Evolutionary conservation across 164 flowering plant genomes (phyloP).

Genomic region (Dillenia suffruticosa): DNA sequence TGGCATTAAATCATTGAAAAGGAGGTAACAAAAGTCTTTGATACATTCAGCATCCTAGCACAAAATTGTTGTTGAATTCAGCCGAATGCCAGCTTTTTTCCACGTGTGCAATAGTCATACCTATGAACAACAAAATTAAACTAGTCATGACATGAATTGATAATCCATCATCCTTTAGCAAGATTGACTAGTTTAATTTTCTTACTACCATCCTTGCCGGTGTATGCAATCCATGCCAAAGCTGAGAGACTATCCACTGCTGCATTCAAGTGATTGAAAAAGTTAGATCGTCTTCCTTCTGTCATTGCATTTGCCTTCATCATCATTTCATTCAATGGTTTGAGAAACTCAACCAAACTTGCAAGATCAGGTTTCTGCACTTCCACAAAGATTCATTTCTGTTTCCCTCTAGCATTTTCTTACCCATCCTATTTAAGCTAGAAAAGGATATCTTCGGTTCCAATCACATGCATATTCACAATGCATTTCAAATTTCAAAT

Average conservation of each 20-base stretch:
- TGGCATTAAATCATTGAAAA: too few relatives aligned
- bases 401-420: too few relatives aligned
- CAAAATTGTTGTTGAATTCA: slow-evolving; percentile 73
- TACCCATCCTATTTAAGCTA: too few relatives aligned
- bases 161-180: slow-evolving; percentile 4
- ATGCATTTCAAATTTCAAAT: too few relatives aligned
- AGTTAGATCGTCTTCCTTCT: slow-evolving; percentile 86
- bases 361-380: slow-evolving; percentile 82
- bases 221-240: slow-evolving; percentile 93
- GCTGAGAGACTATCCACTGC: slow-evolving; percentile 87
- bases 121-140: slow-evolving; percentile 30
- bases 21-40: too few relatives aligned
- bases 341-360: slow-evolving; percentile 72
- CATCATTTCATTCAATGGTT: slow-evolving; percentile 83
- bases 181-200: neutral
- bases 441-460: too few relatives aligned
- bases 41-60: too few relatives aligned
- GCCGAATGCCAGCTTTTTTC: slow-evolving; percentile 99
- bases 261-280: slow-evolving; percentile 80
- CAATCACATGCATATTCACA: too few relatives aligned
- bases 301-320: slow-evolving; percentile 70
- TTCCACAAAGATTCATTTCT: too few relatives aligned
- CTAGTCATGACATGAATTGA: slow-evolving; percentile 4
- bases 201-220: slow-evolving; percentile 94
- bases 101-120: slow-evolving; percentile 98